These are phyloP conservation scores for Athelia psychrophila DNA, from an alignment of 1,284 basidiomycete species.

Conservation along the genomic window DNA sequence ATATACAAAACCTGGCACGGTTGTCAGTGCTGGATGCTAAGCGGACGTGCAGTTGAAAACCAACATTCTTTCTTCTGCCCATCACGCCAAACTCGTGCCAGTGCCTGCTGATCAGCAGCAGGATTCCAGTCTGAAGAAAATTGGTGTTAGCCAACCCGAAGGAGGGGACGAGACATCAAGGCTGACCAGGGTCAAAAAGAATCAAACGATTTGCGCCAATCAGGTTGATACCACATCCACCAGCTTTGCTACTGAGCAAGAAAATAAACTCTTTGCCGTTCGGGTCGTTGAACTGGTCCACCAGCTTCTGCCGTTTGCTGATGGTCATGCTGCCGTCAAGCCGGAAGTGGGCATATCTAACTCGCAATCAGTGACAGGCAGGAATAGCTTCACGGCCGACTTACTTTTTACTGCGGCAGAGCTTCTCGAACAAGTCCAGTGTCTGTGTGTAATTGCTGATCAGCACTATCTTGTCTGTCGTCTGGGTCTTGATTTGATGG, in stretches of 20 bases:
- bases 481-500: constrained; percentile 76
- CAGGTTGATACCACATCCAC: constrained; percentile 97
- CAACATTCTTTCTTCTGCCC: constrained; percentile 99
- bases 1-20: constrained; percentile 84
- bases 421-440: constrained; percentile 89
- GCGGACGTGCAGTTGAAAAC: constrained; percentile 18
- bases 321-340: constrained; percentile 95
- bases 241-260: constrained; percentile 94
- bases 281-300: constrained; percentile 97
- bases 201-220: constrained; percentile 97
- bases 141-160: constrained; percentile 2
- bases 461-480: constrained; percentile 96
- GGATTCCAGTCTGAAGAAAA: constrained; percentile 88
- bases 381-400: constrained; percentile 12
- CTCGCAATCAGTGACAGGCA: constrained; percentile 5
- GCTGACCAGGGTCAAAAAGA: constrained; percentile 88
- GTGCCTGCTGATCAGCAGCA: constrained; percentile 96
- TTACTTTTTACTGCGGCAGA: constrained; percentile 83
- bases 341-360: constrained; percentile 89
- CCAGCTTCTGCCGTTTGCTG: constrained; percentile 94
- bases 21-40: not conserved
- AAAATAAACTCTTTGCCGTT: constrained; percentile 95
- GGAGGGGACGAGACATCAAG: constrained; percentile 12
- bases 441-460: constrained; percentile 99
- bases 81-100: constrained; percentile 99